These are phyloP conservation scores for Leccinum subgranulosum DNA, from an alignment of 768 basidiomycete genomes.

Conservation along the genomic window DNA sequence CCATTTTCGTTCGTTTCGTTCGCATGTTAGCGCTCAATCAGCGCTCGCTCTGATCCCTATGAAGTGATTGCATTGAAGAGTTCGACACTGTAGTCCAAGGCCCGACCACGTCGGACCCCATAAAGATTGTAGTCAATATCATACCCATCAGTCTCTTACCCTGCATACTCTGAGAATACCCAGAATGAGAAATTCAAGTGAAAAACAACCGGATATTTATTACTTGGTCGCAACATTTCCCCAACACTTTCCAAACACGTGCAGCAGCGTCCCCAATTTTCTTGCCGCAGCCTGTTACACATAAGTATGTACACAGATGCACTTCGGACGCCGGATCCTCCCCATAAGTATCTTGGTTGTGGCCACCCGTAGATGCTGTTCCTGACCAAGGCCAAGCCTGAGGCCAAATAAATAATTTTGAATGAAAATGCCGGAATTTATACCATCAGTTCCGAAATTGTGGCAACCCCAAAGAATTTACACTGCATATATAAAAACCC, in stretches of 20 bases:
- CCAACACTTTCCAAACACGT: slow-evolving; percentile 16
- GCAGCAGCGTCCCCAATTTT: not conserved
- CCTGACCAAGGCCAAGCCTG: not conserved
- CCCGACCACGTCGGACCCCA: not conserved
- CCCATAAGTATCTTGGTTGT: not conserved
- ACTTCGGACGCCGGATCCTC: not conserved
- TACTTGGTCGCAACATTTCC: slow-evolving; percentile 3
- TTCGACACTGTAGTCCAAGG: no score
- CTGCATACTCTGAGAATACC: not conserved
- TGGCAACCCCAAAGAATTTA: slow-evolving; percentile 37
- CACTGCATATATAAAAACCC: slow-evolving; percentile 21
- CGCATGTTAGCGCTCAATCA: no score
- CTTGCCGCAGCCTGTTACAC: not conserved
- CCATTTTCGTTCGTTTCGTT: not conserved
- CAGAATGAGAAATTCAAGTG: no score
- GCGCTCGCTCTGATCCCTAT: no score
- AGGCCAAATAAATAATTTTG: not conserved
- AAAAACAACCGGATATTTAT: not conserved
- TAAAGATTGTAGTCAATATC: not conserved
- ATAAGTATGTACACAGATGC: not conserved
- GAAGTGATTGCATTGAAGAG: not conserved
- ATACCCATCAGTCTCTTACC: not conserved
- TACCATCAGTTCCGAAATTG: slow-evolving; percentile 8
- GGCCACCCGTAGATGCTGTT: not conserved
- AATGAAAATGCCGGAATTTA: not conserved